Percentiles rank a stretch among this genome's conserved stretches.
These are phyloP conservation scores for Hirsutella rhossiliensis DNA, from an alignment of 2,329 filamentous ascomycete genomes.

Conservation along the genomic window DNA sequence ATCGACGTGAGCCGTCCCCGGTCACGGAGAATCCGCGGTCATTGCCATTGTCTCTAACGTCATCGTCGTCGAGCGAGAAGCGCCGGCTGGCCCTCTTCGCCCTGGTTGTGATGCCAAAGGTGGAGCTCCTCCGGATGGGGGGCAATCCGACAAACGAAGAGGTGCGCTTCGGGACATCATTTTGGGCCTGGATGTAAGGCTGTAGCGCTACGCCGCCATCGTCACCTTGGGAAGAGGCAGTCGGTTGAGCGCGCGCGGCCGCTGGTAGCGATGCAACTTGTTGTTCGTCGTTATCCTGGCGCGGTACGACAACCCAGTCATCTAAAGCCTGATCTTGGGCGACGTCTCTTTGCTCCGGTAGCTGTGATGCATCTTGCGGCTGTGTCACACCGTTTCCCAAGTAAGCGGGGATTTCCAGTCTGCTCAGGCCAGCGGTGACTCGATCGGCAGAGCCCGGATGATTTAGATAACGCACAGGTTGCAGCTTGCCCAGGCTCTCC, in stretches of 20 bases:
- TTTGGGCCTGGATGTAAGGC: constrained; percentile 6
- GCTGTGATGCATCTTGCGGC: too few species aligned
- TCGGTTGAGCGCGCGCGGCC: too few species aligned
- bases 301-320: constrained; percentile 20
- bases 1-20: not conserved
- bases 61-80: constrained; percentile 19
- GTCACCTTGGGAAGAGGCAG: not conserved
- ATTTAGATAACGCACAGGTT: not conserved
- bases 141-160: constrained; percentile 46
- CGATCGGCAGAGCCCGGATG: not conserved
- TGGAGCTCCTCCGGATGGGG: constrained; percentile 45
- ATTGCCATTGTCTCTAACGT: constrained; percentile 7
- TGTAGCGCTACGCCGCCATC: constrained; percentile 6
- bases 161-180: constrained; percentile 24
- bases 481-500: not conserved
- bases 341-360: too few species aligned
- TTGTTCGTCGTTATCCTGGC: constrained; percentile 1
- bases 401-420: constrained; percentile 4
- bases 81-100: constrained; percentile 21
- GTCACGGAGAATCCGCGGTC: not conserved
- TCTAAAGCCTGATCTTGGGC: constrained; percentile 6
- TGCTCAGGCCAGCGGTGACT: constrained; percentile 5
- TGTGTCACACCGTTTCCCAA: too few species aligned
- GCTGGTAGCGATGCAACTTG: too few species aligned
- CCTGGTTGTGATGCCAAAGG: constrained; percentile 32